These are phyloP conservation scores for Neofusicoccum cordaticola DNA, from an alignment of 2,329 filamentous ascomycete species.

Conservation along the genomic window DNA sequence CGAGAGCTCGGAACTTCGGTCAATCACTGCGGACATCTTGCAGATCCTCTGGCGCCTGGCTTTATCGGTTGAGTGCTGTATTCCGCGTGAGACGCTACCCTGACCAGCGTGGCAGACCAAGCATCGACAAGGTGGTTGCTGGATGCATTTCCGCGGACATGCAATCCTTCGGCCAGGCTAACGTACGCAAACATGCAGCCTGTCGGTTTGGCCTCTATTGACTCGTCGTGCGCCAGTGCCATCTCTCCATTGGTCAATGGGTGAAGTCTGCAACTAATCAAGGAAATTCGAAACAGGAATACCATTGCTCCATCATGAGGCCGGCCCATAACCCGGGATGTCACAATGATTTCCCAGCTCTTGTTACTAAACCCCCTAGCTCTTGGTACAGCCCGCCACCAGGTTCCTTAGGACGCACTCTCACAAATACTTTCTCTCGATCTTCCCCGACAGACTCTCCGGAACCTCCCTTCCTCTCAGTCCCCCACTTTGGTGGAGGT, in stretches of 20 bases:
- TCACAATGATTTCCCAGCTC: not conserved
- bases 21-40: no score
- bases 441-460: not conserved
- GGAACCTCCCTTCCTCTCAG: constrained; percentile 6
- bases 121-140: not conserved
- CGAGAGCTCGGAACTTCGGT: no score
- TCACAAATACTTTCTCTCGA: constrained; percentile 11
- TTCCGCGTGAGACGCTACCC: no score
- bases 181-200: not conserved
- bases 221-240: not conserved
- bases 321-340: not conserved
- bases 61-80: no score
- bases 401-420: not conserved
- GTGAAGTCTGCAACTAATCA: no score
- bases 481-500: constrained; percentile 14
- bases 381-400: no score
- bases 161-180: not conserved
- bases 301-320: not conserved
- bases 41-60: no score
- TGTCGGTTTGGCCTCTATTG: not conserved
- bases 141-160: not conserved
- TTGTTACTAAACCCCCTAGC: not conserved
- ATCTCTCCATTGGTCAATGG: no score
- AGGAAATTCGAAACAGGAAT: no score
- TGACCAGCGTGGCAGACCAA: no score